Percentiles rank a stretch among this genome's conserved stretches.
Evolutionary conservation across 805 yeast species (phyloP).

Genomic region (Kodamaea kakaduensis): DNA sequence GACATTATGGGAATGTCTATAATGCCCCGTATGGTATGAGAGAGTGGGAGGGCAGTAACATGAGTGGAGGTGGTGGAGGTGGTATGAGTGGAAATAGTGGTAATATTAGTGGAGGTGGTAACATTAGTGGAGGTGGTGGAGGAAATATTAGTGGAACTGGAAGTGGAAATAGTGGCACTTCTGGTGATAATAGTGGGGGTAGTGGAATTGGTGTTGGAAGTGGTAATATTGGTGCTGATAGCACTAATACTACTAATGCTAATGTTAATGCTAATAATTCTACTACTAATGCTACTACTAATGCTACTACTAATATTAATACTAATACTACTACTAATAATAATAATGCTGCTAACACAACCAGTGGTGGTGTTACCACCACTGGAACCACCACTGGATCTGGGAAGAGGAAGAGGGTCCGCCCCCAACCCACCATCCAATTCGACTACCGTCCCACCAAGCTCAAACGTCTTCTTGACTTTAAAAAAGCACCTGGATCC

Average conservation of each 20-base stretch:
- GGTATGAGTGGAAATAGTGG: constrained; percentile 4
- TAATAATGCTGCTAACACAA: no score
- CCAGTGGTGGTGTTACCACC: no score
- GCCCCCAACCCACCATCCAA: no score
- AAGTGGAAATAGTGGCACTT: background rate
- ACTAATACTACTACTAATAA: no score
- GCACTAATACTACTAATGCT: no score
- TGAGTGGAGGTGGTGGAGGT: background rate
- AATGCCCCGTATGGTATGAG: background rate
- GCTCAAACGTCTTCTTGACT: constrained; percentile 26
- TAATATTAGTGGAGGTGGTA: no score
- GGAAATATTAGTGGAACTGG: constrained; percentile 2
- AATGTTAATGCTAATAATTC: background rate
- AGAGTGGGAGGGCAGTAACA: no score
- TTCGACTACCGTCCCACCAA: constrained; percentile 27
- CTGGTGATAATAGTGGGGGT: background rate
- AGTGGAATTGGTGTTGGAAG: background rate
- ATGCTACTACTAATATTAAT: no score
- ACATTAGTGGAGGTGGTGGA: background rate
- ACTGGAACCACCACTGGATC: no score
- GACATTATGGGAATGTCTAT: constrained; percentile 4
- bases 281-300: no score
- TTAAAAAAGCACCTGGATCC: constrained; percentile 17
- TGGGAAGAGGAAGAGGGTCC: no score
- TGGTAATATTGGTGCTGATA: constrained; percentile 1